phyloP scores from a whole-genome alignment of 1,284 basidiomycete genomes.

The Papiliotrema fonsecae region DNA sequence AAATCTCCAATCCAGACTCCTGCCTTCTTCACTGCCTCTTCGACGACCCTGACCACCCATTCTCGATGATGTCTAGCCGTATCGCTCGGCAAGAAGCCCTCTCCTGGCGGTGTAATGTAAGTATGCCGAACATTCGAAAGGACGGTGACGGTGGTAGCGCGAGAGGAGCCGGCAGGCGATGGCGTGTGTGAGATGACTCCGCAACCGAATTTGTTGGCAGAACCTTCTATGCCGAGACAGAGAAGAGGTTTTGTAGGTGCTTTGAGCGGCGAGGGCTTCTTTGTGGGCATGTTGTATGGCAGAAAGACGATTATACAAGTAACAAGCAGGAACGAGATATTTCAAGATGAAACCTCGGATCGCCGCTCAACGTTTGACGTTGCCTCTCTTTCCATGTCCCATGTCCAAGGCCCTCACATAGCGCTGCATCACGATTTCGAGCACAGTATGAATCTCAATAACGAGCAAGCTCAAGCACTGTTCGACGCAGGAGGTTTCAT shows the following conservation, averaged over 20 bases:
- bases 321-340: neutral
- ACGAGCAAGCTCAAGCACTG: slow-evolving; percentile 40
- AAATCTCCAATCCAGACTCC: slow-evolving; percentile 67
- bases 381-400: neutral
- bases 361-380: neutral
- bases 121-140: slow-evolving; percentile 89
- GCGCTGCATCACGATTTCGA: neutral
- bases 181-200: slow-evolving; percentile 80
- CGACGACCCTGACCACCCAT: slow-evolving; percentile 81
- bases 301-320: neutral
- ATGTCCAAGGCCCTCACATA: neutral
- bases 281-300: neutral
- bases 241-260: slow-evolving; percentile 26
- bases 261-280: slow-evolving; percentile 1
- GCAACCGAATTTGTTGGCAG: slow-evolving; percentile 97
- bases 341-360: neutral
- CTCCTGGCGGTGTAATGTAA: slow-evolving; percentile 95
- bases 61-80: slow-evolving; percentile 93
- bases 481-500: slow-evolving; percentile 46
- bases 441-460: slow-evolving; percentile 19
- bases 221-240: slow-evolving; percentile 81
- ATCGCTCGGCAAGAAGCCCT: slow-evolving; percentile 92
- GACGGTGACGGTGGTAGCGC: slow-evolving; percentile 55
- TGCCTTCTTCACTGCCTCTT: slow-evolving; percentile 71
- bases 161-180: slow-evolving; percentile 8